Conservation (phyloP, 1,284 basidiomycete genomes). For the Rhodotorula glutinis region DNA sequence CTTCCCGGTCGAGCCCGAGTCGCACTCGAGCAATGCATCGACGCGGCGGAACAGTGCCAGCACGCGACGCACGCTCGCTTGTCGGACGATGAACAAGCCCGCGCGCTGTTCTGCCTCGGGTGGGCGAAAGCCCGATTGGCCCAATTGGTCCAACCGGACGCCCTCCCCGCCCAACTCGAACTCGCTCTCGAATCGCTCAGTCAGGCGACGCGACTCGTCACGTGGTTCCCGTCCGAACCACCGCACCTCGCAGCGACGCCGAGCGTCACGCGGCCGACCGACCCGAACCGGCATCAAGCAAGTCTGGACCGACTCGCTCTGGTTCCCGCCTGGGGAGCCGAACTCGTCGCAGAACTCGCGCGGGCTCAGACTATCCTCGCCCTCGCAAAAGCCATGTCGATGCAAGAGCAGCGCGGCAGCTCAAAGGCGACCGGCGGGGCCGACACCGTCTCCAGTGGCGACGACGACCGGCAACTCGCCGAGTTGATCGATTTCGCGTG, state of each 20-base stretch:
- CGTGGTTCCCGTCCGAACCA: slow-evolving; percentile 15
- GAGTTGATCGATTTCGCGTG: slow-evolving; percentile 36
- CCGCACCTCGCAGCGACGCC: slow-evolving; percentile 27
- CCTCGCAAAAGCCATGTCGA: slow-evolving; percentile 25
- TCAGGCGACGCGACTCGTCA: slow-evolving; percentile 25
- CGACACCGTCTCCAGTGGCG: neutral
- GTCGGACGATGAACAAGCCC: slow-evolving; percentile 20
- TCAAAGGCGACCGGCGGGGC: neutral
- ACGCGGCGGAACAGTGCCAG: neutral
- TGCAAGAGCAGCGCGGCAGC: slow-evolving; percentile 2
- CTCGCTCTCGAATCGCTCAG: slow-evolving; percentile 14
- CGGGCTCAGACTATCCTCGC: slow-evolving; percentile 36
- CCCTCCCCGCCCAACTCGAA: slow-evolving; percentile 11
- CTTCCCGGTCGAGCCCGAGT: slow-evolving; percentile 2
- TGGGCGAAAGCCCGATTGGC: slow-evolving; percentile 32
- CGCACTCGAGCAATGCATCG: slow-evolving; percentile 20
- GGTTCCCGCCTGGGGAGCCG: slow-evolving; percentile 23
- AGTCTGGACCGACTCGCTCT: slow-evolving; percentile 14
- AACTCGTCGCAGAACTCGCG: slow-evolving; percentile 39
- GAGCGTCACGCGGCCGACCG: slow-evolving; percentile 31
- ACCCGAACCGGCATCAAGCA: slow-evolving; percentile 9
- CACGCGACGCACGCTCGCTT: neutral
- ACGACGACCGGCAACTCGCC: slow-evolving; percentile 20
- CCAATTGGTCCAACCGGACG: slow-evolving; percentile 26
- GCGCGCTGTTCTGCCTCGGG: slow-evolving; percentile 23